Percentiles rank a stretch among this genome's conserved stretches.
phyloP scores from a whole-genome alignment of 495 filamentous ascomycete species.

The Delitschia confertaspora region DNA sequence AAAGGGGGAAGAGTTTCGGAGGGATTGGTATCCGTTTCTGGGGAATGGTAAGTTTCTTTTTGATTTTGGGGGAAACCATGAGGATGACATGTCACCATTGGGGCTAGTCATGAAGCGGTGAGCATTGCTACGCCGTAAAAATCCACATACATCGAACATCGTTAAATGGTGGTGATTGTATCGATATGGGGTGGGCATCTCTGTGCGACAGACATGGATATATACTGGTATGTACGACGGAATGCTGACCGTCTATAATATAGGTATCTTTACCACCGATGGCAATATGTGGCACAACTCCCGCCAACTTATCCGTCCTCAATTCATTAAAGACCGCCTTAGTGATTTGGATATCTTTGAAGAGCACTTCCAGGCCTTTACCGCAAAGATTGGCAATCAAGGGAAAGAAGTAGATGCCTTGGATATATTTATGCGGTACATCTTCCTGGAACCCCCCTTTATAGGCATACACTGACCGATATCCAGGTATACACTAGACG shows the following conservation, averaged over 20 bases:
- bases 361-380: conserved; percentile 38
- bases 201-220: too few relatives aligned
- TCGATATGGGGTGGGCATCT: too few relatives aligned
- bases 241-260: too few relatives aligned
- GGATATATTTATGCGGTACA: conserved; percentile 43
- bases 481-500: conserved; percentile 43
- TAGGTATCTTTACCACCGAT: conserved; percentile 49
- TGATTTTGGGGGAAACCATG: neutral
- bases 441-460: neutral
- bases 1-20: conserved; percentile 44
- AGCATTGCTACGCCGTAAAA: neutral
- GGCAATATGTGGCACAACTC: conserved; percentile 47
- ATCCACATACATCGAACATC: neutral
- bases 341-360: conserved; percentile 46
- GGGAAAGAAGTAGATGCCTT: conserved; percentile 43
- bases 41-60: conserved; percentile 37
- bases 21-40: conserved; percentile 46
- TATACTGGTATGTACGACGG: too few relatives aligned
- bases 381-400: conserved; percentile 36
- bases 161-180: neutral
- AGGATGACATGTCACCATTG: too few relatives aligned
- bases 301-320: conserved; percentile 46
- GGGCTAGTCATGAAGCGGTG: neutral
- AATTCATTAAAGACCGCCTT: conserved; percentile 49
- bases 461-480: neutral